A percentile compares a stretch with the other conserved stretches of the same genome.
Evolutionary conservation across 352 stramenopile genomes (phyloP).

Genomic region (Globisporangium splendens): DNA sequence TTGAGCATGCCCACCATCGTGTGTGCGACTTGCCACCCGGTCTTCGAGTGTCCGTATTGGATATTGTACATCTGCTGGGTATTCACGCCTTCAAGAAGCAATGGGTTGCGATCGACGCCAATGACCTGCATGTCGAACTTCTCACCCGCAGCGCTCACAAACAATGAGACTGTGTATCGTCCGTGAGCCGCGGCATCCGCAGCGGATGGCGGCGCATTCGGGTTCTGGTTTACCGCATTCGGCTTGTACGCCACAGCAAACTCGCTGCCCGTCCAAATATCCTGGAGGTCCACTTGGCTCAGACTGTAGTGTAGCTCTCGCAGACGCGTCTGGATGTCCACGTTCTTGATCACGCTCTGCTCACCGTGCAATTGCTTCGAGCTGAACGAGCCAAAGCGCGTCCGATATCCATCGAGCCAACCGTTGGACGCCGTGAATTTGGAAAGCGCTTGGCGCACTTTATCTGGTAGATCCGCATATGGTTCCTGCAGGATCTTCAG

Average conservation of each 20-base stretch:
- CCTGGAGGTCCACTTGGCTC: conserved; percentile 49
- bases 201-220: not conserved
- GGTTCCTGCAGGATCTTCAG: conserved; percentile 71
- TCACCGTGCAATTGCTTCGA: conserved; percentile 58
- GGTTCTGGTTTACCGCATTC: conserved; percentile 8
- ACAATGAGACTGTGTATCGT: conserved; percentile 70
- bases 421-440: conserved; percentile 84
- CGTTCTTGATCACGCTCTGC: conserved; percentile 75
- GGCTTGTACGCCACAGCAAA: conserved; percentile 71
- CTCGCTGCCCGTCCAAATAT: conserved; percentile 79
- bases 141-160: conserved; percentile 73
- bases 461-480: conserved; percentile 64
- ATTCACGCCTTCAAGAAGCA: conserved; percentile 60
- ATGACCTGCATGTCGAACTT: conserved; percentile 84
- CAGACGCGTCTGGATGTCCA: conserved; percentile 84
- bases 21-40: conserved; percentile 72
- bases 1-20: conserved; percentile 81
- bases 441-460: conserved; percentile 62
- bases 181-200: conserved; percentile 20
- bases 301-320: conserved; percentile 76
- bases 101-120: conserved; percentile 51
- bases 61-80: conserved; percentile 63
- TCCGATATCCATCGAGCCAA: conserved; percentile 84
- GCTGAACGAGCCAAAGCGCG: conserved; percentile 78
- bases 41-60: conserved; percentile 81